Conservation (phyloP, 2,329 filamentous ascomycete species). For the Colletotrichum chlorophyti region DNA sequence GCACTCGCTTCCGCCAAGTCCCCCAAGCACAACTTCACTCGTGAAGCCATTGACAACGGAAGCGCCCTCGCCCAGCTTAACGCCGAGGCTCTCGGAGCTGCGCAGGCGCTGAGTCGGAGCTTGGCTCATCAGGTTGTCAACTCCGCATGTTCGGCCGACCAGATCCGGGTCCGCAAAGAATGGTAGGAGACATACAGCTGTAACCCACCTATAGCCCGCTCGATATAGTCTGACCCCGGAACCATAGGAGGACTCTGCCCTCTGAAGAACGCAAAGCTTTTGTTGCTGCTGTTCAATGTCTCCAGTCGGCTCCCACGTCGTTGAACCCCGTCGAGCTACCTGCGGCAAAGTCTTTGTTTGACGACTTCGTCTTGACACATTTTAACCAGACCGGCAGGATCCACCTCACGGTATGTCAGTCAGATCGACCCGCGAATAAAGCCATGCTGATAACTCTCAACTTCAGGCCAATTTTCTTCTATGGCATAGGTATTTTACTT, state of each 20-base stretch:
- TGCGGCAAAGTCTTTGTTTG: conserved; percentile 28
- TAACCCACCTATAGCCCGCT: too few relatives aligned
- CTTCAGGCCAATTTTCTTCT: conserved; percentile 15
- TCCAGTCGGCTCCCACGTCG: conserved; percentile 30
- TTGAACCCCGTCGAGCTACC: conserved; percentile 9
- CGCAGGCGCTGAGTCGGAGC: neutral
- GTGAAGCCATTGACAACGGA: conserved; percentile 7
- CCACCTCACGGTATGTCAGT: conserved; percentile 17
- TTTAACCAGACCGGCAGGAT: conserved; percentile 23
- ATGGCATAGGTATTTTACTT: conserved; percentile 22
- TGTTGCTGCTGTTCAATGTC: conserved; percentile 35
- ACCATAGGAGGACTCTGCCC: conserved; percentile 31
- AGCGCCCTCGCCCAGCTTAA: conserved; percentile 1
- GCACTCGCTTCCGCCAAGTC: neutral
- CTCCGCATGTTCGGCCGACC: conserved; percentile 5
- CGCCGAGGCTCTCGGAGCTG: conserved; percentile 1
- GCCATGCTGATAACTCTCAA: neutral
- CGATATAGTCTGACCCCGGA: neutral
- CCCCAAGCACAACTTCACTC: neutral
- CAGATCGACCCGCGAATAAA: too few relatives aligned
- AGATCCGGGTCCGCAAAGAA: conserved; percentile 17
- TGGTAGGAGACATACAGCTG: too few relatives aligned
- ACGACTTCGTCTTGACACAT: conserved; percentile 30
- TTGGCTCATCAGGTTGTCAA: neutral
- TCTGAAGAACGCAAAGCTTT: conserved; percentile 32